Base-by-base conservation (phyloP, 208 protist genomes). In the Trypanosoma lewisi region DNA sequence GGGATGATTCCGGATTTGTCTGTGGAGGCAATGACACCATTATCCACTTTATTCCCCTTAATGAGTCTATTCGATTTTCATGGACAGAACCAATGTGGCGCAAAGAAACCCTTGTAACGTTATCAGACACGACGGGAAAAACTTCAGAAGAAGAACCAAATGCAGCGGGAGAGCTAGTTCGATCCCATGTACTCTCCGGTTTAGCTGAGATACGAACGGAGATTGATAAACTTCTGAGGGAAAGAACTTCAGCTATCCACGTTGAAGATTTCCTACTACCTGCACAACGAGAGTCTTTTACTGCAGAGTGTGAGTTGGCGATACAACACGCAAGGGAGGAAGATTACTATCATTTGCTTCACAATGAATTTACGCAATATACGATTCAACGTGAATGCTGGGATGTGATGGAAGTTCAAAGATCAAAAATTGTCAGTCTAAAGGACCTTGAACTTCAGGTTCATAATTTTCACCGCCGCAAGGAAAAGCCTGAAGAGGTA, bases 401-500 rank as follows among this genome's bases (percentile, higher is more conserved):
- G 64, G 86, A 93, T 27, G 66, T 81, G 39, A 97, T 96, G 89
- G 84, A 94, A 41, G 76, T 92, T 31, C 61, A 41, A 21, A 70
- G 77, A 4, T 76, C 77, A 39, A 88, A 89, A 51, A 63, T 95
- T 37, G 57, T 77, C 30, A 85, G 78, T 30, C 59, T 97, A 48
- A 75, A 56, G 11, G 68, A 56, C 30, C 50, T 48, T 36, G 61
- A 44, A 21, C 36, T 87, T 17, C 69, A 83, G 59, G 85, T 90
- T 66, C 77, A 89, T 70, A 97, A 95, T 70, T 97, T 89, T 70
- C 82, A 93, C 55, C 67, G 90, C 7, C 65, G 67, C 30, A 88
- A 85, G 62, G 34, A 17, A 19, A 55, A 71, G 14, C 63, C 70
- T 47, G 52, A 60, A 16, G 49, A 62, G 30, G 54, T 70, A 37